Percentiles rank a stretch among this genome's conserved stretches.
Evolutionary conservation across 768 basidiomycete species (phyloP).

Genomic region (Cubamyces sp.): DNA sequence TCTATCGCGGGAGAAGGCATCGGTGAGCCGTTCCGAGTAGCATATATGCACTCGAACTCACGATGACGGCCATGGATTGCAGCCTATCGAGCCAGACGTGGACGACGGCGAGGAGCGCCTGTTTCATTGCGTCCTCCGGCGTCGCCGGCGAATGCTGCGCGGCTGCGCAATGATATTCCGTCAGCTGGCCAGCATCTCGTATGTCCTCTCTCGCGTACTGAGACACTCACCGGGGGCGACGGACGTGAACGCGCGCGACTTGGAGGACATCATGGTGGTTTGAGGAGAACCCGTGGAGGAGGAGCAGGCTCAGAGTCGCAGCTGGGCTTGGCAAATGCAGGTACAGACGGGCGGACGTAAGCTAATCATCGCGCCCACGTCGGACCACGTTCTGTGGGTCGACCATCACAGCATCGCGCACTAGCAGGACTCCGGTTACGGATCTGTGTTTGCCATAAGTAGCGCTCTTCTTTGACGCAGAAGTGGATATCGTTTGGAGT

Average conservation of each 20-base stretch:
- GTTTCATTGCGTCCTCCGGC: constrained; percentile 19
- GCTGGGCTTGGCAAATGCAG: background rate
- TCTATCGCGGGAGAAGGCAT: constrained; percentile 38
- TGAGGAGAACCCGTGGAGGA: too few relatives aligned
- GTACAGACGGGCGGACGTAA: too few relatives aligned
- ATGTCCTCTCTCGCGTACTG: too few relatives aligned
- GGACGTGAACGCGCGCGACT: constrained; percentile 13
- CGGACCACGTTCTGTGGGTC: too few relatives aligned
- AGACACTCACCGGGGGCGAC: background rate
- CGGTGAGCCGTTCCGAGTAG: background rate
- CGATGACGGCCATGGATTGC: constrained; percentile 62
- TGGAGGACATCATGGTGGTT: constrained; percentile 9
- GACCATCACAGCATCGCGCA: constrained; percentile 1
- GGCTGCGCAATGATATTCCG: background rate
- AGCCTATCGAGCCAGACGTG: constrained; percentile 65
- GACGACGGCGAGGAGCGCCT: constrained; percentile 39
- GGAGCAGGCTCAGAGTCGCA: background rate
- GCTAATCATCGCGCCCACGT: too few relatives aligned
- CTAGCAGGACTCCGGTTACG: background rate
- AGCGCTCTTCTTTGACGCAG: too few relatives aligned
- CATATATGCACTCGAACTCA: constrained; percentile 34
- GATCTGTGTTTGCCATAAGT: background rate
- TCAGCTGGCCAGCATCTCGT: background rate
- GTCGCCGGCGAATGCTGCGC: background rate
- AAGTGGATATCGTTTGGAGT: too few relatives aligned